These are phyloP conservation scores for Gleditsia sinensis DNA, from an alignment of 306 rosid species.

Conservation along the genomic window DNA sequence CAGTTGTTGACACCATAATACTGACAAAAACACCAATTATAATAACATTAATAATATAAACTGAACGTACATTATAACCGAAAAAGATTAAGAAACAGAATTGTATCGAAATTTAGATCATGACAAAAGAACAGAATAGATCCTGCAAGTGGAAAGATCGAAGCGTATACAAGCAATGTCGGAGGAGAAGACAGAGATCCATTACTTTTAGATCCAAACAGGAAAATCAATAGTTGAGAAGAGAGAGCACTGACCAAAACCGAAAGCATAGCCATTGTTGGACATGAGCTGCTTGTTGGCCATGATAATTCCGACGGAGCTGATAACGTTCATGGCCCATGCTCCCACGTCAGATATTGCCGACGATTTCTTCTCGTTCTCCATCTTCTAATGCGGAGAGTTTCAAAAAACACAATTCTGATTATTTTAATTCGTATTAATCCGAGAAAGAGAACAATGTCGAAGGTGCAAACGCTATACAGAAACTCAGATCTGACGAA, in stretches of 20 bases:
- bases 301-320: conserved; percentile 92
- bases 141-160: conserved; percentile 10
- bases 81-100: background rate
- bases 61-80: background rate
- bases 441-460: background rate
- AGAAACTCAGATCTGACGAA: conserved; percentile 38
- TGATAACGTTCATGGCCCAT: conserved; percentile 87
- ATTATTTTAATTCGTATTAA: background rate
- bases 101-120: conserved; percentile 3
- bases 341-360: conserved; percentile 80
- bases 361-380: conserved; percentile 68
- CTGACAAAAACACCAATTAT: background rate
- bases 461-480: background rate
- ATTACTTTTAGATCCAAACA: conserved; percentile 23
- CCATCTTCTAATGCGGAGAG: conserved; percentile 46
- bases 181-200: conserved; percentile 33
- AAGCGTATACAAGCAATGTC: background rate
- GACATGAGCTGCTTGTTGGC: conserved; percentile 96
- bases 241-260: conserved; percentile 55
- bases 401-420: conserved; percentile 15
- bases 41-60: background rate
- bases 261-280: conserved; percentile 67
- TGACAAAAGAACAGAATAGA: conserved; percentile 12
- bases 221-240: background rate
- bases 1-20: background rate